A percentile compares a stretch with the other conserved stretches of the same genome.
Conservation (phyloP, 345 rosid species). For the Pistacia vera region DNA sequence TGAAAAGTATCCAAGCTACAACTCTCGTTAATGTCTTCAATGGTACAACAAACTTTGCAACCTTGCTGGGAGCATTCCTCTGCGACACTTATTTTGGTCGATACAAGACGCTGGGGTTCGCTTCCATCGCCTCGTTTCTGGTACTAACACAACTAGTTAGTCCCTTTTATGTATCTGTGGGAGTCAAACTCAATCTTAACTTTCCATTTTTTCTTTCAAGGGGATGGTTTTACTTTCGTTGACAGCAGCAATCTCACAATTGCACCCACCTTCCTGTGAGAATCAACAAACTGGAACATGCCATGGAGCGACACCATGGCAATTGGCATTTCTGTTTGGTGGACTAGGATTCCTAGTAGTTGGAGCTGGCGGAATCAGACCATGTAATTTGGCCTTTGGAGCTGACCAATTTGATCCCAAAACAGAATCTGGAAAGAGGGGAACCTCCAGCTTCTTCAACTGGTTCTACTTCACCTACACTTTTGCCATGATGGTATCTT, state of each 20-base stretch:
- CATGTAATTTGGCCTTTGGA: constrained; percentile 58
- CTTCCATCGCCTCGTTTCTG: constrained; percentile 61
- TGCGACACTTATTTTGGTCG: constrained; percentile 78
- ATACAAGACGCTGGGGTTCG: constrained; percentile 60
- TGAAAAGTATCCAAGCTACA: constrained; percentile 68
- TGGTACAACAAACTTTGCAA: constrained; percentile 66
- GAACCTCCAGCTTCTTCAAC: constrained; percentile 57
- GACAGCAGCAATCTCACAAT: constrained; percentile 39
- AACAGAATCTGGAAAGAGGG: constrained; percentile 44
- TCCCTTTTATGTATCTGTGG: neutral
- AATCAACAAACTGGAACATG: constrained; percentile 15
- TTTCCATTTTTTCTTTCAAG: constrained; percentile 16
- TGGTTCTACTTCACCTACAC: constrained; percentile 60
- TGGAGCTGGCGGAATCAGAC: constrained; percentile 55
- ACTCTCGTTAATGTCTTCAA: constrained; percentile 53
- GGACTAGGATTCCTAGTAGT: constrained; percentile 37
- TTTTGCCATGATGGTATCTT: constrained; percentile 42
- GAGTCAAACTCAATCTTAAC: neutral
- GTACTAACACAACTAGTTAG: constrained; percentile 23
- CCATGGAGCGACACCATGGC: constrained; percentile 34
- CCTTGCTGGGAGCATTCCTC: constrained; percentile 65
- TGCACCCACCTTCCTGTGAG: constrained; percentile 43
- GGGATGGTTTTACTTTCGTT: constrained; percentile 46
- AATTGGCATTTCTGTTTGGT: constrained; percentile 34
- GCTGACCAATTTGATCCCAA: constrained; percentile 60